Evolutionary conservation across 148 eudicot species (phyloP).

Genomic region (Linanthus parryae): DNA sequence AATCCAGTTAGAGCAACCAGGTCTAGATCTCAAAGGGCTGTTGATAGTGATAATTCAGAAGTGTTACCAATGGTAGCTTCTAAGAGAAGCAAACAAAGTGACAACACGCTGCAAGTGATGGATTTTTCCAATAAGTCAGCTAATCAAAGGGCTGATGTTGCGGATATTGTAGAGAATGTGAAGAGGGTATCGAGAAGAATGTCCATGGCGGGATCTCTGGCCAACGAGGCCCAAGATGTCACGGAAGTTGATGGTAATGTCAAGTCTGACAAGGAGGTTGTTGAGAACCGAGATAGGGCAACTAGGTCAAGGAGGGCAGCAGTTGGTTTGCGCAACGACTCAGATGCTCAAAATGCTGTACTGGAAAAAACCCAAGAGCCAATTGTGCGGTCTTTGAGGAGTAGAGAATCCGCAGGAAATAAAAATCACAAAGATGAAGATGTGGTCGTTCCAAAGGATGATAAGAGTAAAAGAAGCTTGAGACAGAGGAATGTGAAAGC

Average conservation of each 20-base stretch:
- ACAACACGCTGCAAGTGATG: no score
- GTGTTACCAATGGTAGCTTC: no score
- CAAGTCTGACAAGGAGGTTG: background rate
- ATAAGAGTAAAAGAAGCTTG: background rate
- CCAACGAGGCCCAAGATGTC: background rate
- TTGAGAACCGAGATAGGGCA: background rate
- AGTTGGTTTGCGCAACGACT: no score
- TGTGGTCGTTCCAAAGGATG: background rate
- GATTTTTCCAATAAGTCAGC: background rate
- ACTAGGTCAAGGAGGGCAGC: constrained; percentile 12
- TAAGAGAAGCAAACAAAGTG: no score
- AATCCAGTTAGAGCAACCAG: no score
- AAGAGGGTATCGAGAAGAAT: constrained; percentile 32
- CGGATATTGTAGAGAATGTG: constrained; percentile 19
- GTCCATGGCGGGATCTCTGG: constrained; percentile 12
- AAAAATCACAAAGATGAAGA: background rate
- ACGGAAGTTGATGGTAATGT: background rate
- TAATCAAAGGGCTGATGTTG: no score
- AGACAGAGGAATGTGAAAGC: background rate
- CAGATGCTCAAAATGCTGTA: no score
- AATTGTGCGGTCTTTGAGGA: no score
- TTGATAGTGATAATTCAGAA: no score
- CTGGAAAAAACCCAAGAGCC: no score
- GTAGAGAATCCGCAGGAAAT: no score
- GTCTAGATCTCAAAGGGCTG: no score